Base-by-base conservation (phyloP, 2,329 filamentous ascomycete species). In the Aphanocladium album region DNA sequence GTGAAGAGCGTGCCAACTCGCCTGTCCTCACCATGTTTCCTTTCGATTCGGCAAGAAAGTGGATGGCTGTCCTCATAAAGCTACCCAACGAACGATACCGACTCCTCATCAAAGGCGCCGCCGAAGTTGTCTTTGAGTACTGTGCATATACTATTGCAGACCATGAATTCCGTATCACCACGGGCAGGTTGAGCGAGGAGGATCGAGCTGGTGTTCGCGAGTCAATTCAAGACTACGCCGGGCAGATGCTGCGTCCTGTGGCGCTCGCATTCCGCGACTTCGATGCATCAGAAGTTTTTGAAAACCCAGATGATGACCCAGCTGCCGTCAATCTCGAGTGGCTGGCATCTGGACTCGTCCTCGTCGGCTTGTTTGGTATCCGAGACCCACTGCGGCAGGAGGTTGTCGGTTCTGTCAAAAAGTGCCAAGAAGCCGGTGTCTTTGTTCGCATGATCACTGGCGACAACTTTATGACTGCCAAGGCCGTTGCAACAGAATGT, bases 241-340 rank as follows among this genome's bases (percentile, higher is more conserved):
- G 81, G 7, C 82, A 85, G 9, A 89, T 88, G 60, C 75, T 89
- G 46, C 81, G 87, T 56, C 88, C 87, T 0, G 87, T 89, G 62
- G 86, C 80, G 33, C 77, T 89, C 52, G 74, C 88, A 17, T 89
- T 87, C 70, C 83, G 83, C 45, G 87, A 90, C 64, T 88, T 88
- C 63, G 79, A 84, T n/a, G 77, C 53, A 3, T 43, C 60, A 1
- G 64, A 68, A 14, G 51, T 62, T 1, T 62, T 62, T 51, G 60
- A 62, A 14, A 55, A 60, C 35, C 67, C 69, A 5, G 68, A 69
- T 5, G 72, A 75, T 35, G 71, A 74, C 8, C 70, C 71, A 1
- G 70, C 71, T 5, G 63, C 67, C n/a, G 65, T 73, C 19, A 73
- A 75, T 37, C 61, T 76, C 16, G 72, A 75, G 62, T 74, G 73